Evolutionary conservation across 257 asterid genomes (phyloP), one percentile per base, ranked within the genome.

Genomic region (Catharanthus roseus): DNA sequence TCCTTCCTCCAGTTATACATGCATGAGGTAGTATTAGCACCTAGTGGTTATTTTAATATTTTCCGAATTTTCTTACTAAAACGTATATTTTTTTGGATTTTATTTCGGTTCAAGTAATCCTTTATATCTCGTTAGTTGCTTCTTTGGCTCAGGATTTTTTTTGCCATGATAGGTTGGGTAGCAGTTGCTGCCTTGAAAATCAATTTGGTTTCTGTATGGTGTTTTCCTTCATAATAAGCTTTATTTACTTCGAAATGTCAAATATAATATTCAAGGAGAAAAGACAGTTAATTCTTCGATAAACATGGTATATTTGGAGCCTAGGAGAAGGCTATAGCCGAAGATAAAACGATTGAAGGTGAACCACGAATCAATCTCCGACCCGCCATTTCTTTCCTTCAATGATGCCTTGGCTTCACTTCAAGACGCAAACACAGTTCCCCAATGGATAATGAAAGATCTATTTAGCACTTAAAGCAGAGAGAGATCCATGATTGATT

Each of bases 1-100:
- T 83, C 89, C 85, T 91, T 95, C 82, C 79, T 91, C 68, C 89
- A 84, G 89, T 82, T 95, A 67, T 95, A 75, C 79, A 83, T 91
- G 89, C 96, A 87, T 11, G 98, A 93, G 98, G 96, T 93, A 78
- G 60, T 80, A 77, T 76, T 75, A 67, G 71, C 56, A 64, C 38
- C 28, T 47, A 54, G 12, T 38, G 50, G 23, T 16, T 36, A 19
- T 51, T 39, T 68, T 58, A 26, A 24, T 2, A n/a, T 61, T 71
- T 29, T 62, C 63, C 29, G 34, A 36, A 36, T 58, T 10, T 50
- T 51, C 62, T 47, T 45, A 38, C 75, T 58, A 64, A 57, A 41
- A 57, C 74, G 50, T 68, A 56, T 18, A 63, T n/a, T 44, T 69
- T 45, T 70, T 64, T 39, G 49, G 44, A 54, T 15, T 49, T 51